A percentile compares a stretch with the other conserved stretches of the same genome.
phyloP scores from a whole-genome alignment of 345 rosid genomes.

The Eucalyptus marginata region DNA sequence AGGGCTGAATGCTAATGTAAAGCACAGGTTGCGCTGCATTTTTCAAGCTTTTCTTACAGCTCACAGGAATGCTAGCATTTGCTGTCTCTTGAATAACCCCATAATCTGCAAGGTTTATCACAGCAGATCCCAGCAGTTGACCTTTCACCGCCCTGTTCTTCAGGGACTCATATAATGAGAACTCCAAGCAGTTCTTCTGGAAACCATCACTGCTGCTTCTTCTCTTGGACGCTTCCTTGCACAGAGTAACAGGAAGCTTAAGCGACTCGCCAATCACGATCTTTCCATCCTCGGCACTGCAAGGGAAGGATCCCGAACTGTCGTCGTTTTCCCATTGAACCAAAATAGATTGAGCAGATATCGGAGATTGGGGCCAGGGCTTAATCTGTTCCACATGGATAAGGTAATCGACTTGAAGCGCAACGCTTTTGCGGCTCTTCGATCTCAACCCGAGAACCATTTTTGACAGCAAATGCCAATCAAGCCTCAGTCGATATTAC shows the following conservation, averaged over 20 bases:
- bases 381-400: constrained; percentile 44
- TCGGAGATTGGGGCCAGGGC: constrained; percentile 72
- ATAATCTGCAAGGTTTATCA: constrained; percentile 67
- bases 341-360: constrained; percentile 35
- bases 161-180: constrained; percentile 54
- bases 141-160: constrained; percentile 53
- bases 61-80: constrained; percentile 36
- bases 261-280: constrained; percentile 55
- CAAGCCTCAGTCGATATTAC: neutral
- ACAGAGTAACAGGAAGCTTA: constrained; percentile 39
- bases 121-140: constrained; percentile 69
- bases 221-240: constrained; percentile 33
- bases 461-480: neutral
- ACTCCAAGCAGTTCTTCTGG: constrained; percentile 63
- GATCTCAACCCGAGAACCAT: constrained; percentile 67
- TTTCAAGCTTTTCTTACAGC: constrained; percentile 51
- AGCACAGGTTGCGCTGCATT: constrained; percentile 36
- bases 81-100: constrained; percentile 40
- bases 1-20: constrained; percentile 49
- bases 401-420: constrained; percentile 25
- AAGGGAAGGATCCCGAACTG: constrained; percentile 49
- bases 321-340: constrained; percentile 76
- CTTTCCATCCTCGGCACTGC: constrained; percentile 39
- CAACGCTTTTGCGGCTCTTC: constrained; percentile 31
- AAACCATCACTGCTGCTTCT: constrained; percentile 24